Conservation (phyloP, 495 filamentous ascomycete species). For the Neurospora sp. region DNA sequence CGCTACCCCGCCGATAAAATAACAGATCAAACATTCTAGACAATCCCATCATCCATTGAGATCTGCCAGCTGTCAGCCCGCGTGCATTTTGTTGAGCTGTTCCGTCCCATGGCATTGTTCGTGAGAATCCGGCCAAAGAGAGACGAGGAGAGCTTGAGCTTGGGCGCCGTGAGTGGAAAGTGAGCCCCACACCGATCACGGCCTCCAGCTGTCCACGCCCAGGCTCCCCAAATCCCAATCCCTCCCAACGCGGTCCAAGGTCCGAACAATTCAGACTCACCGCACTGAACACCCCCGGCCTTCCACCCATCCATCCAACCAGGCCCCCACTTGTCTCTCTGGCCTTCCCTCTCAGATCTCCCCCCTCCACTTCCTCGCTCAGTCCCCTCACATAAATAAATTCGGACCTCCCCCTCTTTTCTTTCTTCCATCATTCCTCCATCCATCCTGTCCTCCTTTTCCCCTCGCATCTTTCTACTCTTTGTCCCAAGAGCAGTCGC, state of each 20-base stretch:
- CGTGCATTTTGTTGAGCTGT: not conserved
- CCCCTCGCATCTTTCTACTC: not conserved
- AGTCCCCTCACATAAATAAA: not conserved
- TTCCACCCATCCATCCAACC: slow-evolving; percentile 1
- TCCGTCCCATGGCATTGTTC: not conserved
- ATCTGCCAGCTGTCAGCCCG: not conserved
- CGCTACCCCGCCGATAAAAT: not conserved
- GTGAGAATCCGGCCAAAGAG: not conserved
- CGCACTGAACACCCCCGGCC: slow-evolving; percentile 7
- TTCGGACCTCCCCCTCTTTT: slow-evolving; percentile 1
- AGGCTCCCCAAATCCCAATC: not conserved
- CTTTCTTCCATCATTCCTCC: slow-evolving; percentile 4
- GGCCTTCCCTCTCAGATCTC: slow-evolving; percentile 2
- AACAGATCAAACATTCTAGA: not conserved
- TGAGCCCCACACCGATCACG: slow-evolving; percentile 16
- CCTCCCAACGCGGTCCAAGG: not conserved
- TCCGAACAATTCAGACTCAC: slow-evolving; percentile 4
- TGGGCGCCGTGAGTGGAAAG: slow-evolving; percentile 13
- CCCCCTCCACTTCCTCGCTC: slow-evolving; percentile 4
- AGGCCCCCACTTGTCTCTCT: slow-evolving; percentile 1
- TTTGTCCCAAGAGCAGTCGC: not conserved
- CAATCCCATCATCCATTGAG: not conserved
- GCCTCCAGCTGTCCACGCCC: slow-evolving; percentile 6
- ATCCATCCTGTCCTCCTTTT: not conserved
- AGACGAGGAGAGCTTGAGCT: slow-evolving; percentile 2